Evolutionary conservation across 2,329 filamentous ascomycete genomes (phyloP).

Genomic region (Clathrospora elynae): DNA sequence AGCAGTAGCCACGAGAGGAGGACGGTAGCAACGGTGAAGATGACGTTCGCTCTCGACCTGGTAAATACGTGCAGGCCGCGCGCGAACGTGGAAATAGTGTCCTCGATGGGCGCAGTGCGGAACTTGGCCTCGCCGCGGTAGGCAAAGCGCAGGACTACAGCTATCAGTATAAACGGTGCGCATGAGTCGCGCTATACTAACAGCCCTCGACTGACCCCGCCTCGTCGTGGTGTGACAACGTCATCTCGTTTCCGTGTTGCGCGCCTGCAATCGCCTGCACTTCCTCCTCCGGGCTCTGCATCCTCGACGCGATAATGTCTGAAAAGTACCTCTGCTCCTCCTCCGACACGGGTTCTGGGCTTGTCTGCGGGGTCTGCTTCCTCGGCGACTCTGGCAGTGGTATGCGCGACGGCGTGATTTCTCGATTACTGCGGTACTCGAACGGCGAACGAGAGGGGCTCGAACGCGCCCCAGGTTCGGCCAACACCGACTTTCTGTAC

Average conservation of each 20-base stretch:
- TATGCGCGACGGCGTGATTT: conserved; percentile 61
- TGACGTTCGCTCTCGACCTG: conserved; percentile 70
- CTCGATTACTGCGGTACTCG: conserved; percentile 60
- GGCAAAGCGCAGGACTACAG: conserved; percentile 81
- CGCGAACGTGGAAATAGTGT: conserved; percentile 68
- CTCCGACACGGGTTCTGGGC: conserved; percentile 53
- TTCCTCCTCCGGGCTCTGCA: conserved; percentile 42
- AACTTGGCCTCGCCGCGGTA: conserved; percentile 88
- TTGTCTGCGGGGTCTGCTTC: conserved; percentile 61
- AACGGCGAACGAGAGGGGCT: conserved; percentile 63
- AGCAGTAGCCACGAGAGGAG: conserved; percentile 69
- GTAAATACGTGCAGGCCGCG: conserved; percentile 65
- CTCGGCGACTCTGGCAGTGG: conserved; percentile 65
- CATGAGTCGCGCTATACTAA: conserved; percentile 29
- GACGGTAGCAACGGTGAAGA: conserved; percentile 65
- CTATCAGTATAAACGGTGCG: conserved; percentile 28
- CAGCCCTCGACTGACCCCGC: conserved; percentile 40
- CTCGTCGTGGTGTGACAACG: conserved; percentile 38
- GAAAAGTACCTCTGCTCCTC: conserved; percentile 35
- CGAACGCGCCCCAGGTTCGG: conserved; percentile 41
- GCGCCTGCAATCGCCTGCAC: conserved; percentile 26
- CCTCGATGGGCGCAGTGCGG: conserved; percentile 80
- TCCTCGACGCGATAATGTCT: conserved; percentile 43
- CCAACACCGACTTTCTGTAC: conserved; percentile 55
- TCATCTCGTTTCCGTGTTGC: conserved; percentile 30